These are phyloP conservation scores for Excoecaria cochinchinensis DNA, from an alignment of 345 rosid genomes.

Conservation along the genomic window DNA sequence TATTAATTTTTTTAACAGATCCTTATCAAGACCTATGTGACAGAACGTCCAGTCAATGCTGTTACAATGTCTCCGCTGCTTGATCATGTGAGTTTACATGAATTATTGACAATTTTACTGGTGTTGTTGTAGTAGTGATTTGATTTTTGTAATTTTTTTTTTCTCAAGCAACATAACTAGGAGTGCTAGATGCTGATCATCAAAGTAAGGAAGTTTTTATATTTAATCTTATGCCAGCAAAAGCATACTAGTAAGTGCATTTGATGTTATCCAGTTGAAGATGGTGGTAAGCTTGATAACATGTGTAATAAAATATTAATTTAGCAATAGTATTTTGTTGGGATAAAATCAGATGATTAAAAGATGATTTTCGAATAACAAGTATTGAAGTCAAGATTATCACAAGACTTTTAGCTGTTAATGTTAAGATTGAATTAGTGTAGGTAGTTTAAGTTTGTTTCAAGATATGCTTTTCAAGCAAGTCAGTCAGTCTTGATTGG, in stretches of 20 bases:
- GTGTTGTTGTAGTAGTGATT: background rate
- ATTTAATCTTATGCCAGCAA: background rate
- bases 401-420: too few species aligned
- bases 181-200: background rate
- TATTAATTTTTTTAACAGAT: too few species aligned
- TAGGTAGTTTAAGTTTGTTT: too few species aligned
- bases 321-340: background rate
- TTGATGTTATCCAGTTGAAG: background rate
- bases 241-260: background rate
- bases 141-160: background rate
- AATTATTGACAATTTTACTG: background rate
- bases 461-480: too few species aligned
- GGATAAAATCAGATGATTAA: background rate
- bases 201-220: too few species aligned
- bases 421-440: too few species aligned
- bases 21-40: constrained; percentile 80
- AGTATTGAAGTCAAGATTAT: too few species aligned
- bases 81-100: constrained; percentile 64
- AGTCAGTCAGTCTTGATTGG: background rate
- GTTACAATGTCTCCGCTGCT: constrained; percentile 96
- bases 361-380: background rate
- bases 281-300: background rate
- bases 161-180: background rate
- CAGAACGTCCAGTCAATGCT: constrained; percentile 96
- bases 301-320: background rate